Evolutionary conservation across 1,284 basidiomycete species (phyloP).

Genomic region (Hymenochaete sp.): DNA sequence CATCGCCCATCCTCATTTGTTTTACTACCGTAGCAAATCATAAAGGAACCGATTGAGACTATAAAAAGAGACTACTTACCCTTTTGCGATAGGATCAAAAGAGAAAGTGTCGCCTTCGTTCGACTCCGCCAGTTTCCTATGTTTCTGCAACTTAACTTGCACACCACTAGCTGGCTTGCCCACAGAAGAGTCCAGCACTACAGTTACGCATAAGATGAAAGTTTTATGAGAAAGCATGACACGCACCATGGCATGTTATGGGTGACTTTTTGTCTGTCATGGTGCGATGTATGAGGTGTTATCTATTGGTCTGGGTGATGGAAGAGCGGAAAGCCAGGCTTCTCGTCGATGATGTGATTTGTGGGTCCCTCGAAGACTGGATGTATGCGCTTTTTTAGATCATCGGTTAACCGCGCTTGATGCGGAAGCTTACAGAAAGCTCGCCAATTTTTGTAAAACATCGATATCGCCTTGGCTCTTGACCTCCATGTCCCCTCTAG

Average conservation of each 20-base stretch:
- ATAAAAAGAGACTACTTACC: conserved; percentile 23
- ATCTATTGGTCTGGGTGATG: no score
- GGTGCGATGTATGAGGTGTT: no score
- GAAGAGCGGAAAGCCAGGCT: no score
- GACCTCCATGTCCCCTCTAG: no score
- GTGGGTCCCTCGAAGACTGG: no score
- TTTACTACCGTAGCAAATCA: conserved; percentile 1
- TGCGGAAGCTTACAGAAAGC: no score
- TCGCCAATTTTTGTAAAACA: no score
- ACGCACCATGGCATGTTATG: conserved; percentile 41
- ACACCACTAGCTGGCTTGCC: conserved; percentile 36
- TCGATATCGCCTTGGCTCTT: no score
- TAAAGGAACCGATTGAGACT: neutral
- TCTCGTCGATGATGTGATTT: no score
- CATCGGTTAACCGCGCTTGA: no score
- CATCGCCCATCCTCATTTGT: conserved; percentile 16
- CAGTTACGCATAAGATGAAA: no score
- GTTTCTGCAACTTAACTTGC: conserved; percentile 24
- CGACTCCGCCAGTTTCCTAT: conserved; percentile 19
- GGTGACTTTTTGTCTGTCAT: conserved; percentile 28
- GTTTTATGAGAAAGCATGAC: neutral
- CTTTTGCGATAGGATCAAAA: conserved; percentile 27
- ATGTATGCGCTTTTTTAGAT: no score
- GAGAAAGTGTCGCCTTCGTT: conserved; percentile 15
- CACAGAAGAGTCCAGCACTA: conserved; percentile 39